Base-by-base conservation (phyloP, 202 grass and related monocot genomes). In the Cymbopogon flexuosus region DNA sequence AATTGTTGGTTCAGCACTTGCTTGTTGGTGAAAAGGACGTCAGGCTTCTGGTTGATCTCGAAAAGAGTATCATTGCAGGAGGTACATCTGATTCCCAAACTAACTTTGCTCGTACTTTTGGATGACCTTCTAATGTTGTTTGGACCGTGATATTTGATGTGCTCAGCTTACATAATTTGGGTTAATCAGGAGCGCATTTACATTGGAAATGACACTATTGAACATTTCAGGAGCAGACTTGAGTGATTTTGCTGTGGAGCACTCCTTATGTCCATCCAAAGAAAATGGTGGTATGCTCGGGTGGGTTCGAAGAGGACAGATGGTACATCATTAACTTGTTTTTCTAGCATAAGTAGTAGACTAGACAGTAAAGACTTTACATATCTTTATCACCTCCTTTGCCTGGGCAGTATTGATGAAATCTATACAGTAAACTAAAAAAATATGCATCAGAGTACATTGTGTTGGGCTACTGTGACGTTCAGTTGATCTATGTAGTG, bases 261-360 rank as follows among this genome's bases (percentile, higher is more conserved):
- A 95, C 63, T 98, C 95, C 42, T 83, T 98, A 31, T 98, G 95
- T 24, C 95, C 95, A 77, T 98, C 95, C 37, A 98, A 95, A 84
- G 92, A 98, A 83, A 93, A 88, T 83, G 95, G 95, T 6, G 95
- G 95, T 16, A 98, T 98, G 92, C 90, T 98, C 52, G 96, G 96
- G 57, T 98, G 96, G 96, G 85, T 95, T 81, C 88, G 96, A 69
- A 91, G 29, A 79, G 96, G 92, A 52, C 92, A 95, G 68, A 98
- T 93, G 78, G 96, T 98, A 92, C 65, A 66, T 0, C 59, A 57
- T 84, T 72, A 62, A 70, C 78, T 75, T 91, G 59, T 35, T 56
- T 85, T 78, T 86, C 39, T 43, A 73, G 34, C 62, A 43, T 85
- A 15, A 15, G 12, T 54, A 34, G 18, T 68, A 71, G 24, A 47